phyloP scores from a whole-genome alignment of 768 basidiomycete genomes.

The Epithele typhae region DNA sequence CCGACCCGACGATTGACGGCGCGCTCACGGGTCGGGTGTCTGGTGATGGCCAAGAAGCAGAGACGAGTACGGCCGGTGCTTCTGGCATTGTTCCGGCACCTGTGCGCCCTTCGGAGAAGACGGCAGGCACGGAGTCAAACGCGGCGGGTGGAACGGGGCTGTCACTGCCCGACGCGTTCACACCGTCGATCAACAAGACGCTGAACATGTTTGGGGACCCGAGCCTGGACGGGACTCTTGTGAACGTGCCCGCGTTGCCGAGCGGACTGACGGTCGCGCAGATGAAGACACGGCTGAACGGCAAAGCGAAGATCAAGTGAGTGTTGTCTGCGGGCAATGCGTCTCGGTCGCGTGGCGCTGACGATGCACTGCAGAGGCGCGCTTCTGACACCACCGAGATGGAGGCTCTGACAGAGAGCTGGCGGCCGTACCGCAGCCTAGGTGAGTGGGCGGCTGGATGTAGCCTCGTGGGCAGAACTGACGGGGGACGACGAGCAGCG shows the following conservation, averaged over 20 bases:
- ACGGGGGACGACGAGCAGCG: constrained; percentile 32
- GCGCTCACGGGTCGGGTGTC: constrained; percentile 9
- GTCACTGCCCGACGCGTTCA: constrained; percentile 51
- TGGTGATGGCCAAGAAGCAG: constrained; percentile 8
- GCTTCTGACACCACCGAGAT: constrained; percentile 77
- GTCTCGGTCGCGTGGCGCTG: constrained; percentile 2
- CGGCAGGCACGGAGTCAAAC: constrained; percentile 17
- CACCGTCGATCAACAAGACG: constrained; percentile 62
- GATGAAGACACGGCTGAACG: constrained; percentile 56
- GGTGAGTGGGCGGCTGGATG: constrained; percentile 39
- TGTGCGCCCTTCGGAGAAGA: constrained; percentile 9
- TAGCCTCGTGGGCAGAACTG: too few relatives aligned
- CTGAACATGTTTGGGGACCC: constrained; percentile 35
- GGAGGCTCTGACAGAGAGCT: constrained; percentile 67
- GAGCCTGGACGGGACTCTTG: constrained; percentile 3
- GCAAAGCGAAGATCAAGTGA: constrained; percentile 73
- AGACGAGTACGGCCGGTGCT: constrained; percentile 15
- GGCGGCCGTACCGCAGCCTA: constrained; percentile 80
- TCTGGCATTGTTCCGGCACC: constrained; percentile 21
- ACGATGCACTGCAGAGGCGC: constrained; percentile 46
- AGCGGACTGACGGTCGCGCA: constrained; percentile 51
- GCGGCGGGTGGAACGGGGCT: constrained; percentile 2
- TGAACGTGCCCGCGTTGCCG: constrained; percentile 41
- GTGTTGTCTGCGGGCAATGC: constrained; percentile 19
- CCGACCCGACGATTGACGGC: constrained; percentile 35